These are phyloP conservation scores for Rubia yunnanensis DNA, from an alignment of 257 asterid species.

Conservation along the genomic window DNA sequence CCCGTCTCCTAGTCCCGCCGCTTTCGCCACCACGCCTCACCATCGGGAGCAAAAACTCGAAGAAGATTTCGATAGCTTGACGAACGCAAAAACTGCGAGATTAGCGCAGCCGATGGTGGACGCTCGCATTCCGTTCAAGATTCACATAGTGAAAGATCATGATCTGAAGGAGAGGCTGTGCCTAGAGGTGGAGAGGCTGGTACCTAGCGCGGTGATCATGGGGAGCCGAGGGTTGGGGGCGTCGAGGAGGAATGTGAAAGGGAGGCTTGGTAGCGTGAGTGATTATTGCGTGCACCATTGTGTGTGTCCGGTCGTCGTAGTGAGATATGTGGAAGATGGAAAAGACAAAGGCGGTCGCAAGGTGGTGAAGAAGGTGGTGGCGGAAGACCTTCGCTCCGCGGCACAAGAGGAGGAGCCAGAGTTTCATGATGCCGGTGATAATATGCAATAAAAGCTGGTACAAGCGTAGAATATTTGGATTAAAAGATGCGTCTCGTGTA, in stretches of 20 bases:
- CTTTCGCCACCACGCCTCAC: background rate
- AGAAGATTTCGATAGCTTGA: constrained; percentile 29
- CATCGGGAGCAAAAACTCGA: constrained; percentile 12
- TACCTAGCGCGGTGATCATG: constrained; percentile 41
- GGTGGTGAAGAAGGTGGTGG: constrained; percentile 6
- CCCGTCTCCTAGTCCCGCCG: background rate
- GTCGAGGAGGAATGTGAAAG: constrained; percentile 17
- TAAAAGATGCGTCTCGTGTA: no score
- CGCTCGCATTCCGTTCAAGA: constrained; percentile 37
- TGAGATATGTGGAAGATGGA: constrained; percentile 27
- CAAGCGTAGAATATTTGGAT: no score
- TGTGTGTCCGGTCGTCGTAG: constrained; percentile 49
- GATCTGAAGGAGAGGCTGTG: constrained; percentile 50
- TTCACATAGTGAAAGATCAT: constrained; percentile 46
- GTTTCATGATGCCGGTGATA: constrained; percentile 31
- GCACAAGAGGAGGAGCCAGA: constrained; percentile 26
- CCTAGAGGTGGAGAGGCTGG: constrained; percentile 50
- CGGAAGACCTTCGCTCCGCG: constrained; percentile 16
- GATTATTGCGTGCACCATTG: constrained; percentile 55
- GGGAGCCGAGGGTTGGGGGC: constrained; percentile 52
- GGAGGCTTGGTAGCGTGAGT: constrained; percentile 57
- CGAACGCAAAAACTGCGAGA: constrained; percentile 20
- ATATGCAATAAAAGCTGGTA: constrained; percentile 3
- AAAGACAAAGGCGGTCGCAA: background rate
- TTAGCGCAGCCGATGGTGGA: constrained; percentile 37